Evolutionary conservation across 768 basidiomycete genomes (phyloP).

Genomic region (Suillus subalutaceus): DNA sequence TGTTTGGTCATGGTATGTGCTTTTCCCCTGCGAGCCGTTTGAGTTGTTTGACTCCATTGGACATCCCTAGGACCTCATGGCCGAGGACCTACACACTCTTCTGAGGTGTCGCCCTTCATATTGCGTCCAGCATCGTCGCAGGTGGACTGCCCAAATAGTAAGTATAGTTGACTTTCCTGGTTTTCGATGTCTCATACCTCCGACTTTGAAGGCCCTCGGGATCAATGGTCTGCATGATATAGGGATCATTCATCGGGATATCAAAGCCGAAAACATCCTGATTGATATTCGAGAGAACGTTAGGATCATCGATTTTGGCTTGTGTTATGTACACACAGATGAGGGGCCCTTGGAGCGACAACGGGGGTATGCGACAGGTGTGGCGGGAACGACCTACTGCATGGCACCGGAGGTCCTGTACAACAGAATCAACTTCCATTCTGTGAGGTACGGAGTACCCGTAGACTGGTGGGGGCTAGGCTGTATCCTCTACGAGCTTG

Average conservation of each 20-base stretch:
- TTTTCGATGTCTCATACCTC: slow-evolving; percentile 1
- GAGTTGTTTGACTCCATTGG: neutral
- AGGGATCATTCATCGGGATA: slow-evolving; percentile 68
- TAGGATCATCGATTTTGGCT: neutral
- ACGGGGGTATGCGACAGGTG: neutral
- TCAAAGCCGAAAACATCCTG: slow-evolving; percentile 40
- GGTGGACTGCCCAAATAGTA: slow-evolving; percentile 46
- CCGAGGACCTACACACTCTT: slow-evolving; percentile 37
- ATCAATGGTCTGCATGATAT: slow-evolving; percentile 51
- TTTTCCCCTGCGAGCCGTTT: neutral
- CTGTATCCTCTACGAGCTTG: neutral
- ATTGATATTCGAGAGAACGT: neutral
- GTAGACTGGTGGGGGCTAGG: neutral
- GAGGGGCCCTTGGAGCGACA: neutral
- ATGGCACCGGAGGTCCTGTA: neutral
- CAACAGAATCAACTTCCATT: neutral
- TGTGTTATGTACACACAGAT: neutral
- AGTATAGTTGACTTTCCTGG: slow-evolving; percentile 9
- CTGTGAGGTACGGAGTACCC: neutral
- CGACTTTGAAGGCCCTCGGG: slow-evolving; percentile 36
- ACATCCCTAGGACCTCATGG: slow-evolving; percentile 42
- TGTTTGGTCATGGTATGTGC: slow-evolving; percentile 44
- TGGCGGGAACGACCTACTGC: neutral
- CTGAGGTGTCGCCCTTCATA: slow-evolving; percentile 25
- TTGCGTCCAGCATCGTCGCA: neutral